A percentile compares a stretch with the other conserved stretches of the same genome.
phyloP scores from a whole-genome alignment of 768 basidiomycete genomes.

The Trametes sanguinea region DNA sequence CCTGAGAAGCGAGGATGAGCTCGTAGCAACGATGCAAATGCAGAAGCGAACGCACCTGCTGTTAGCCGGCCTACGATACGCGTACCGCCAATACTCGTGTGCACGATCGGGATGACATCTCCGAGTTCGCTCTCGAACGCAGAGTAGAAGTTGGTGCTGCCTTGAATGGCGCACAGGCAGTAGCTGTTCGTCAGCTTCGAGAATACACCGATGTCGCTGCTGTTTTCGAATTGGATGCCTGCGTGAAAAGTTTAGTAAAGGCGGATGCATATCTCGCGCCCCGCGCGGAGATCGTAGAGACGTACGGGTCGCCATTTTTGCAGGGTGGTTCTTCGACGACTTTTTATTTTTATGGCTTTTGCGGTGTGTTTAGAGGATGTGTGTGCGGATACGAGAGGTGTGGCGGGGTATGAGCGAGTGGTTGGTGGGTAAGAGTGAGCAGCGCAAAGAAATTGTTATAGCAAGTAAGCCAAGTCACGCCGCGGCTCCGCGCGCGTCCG shows the following conservation, averaged over 20 bases:
- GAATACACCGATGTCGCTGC: conserved; percentile 95
- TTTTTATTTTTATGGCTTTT: not conserved
- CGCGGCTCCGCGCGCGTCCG: conserved; percentile 17
- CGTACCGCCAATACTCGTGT: conserved; percentile 93
- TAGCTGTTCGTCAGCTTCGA: conserved; percentile 97
- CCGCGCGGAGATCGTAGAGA: conserved; percentile 28
- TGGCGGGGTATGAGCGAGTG: conserved; percentile 3
- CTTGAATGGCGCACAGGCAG: conserved; percentile 91
- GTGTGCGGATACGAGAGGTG: not conserved
- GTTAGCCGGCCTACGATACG: conserved; percentile 92
- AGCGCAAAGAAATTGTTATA: not conserved
- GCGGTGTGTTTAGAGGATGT: not conserved
- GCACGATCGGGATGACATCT: conserved; percentile 93
- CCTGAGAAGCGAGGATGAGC: conserved; percentile 44
- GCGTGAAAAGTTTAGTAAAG: not conserved
- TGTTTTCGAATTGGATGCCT: conserved; percentile 95
- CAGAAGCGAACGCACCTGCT: conserved; percentile 57
- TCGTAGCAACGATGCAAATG: not conserved
- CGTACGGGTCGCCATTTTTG: conserved; percentile 66
- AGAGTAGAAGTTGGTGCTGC: conserved; percentile 97
- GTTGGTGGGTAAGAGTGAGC: conserved; percentile 2
- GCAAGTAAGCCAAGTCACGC: conserved; percentile 9
- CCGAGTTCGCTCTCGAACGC: conserved; percentile 93
- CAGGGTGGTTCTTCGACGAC: conserved; percentile 1
- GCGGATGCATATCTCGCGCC: not conserved